A percentile compares a stretch with the other conserved stretches of the same genome.
These are phyloP conservation scores for Bolboschoenoplectus hybrid DNA, from an alignment of 202 grass and related monocot genomes.

Conservation along the genomic window DNA sequence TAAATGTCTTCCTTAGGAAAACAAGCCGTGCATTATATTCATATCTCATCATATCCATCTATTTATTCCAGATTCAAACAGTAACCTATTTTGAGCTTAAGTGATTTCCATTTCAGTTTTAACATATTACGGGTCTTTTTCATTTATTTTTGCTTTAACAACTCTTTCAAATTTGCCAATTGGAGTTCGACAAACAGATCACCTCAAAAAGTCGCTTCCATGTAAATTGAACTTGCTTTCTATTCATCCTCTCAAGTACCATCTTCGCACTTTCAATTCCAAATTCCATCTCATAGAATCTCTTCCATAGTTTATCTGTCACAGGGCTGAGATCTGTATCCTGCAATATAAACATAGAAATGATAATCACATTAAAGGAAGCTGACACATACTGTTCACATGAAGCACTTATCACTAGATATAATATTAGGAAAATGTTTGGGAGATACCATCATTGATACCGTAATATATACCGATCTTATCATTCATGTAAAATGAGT, in stretches of 20 bases:
- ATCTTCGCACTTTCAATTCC: slow-evolving; percentile 47
- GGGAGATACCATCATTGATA: no score
- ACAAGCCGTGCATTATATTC: neutral
- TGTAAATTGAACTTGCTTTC: slow-evolving; percentile 34
- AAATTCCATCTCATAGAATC: slow-evolving; percentile 68
- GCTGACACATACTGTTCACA: slow-evolving; percentile 1
- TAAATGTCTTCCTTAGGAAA: neutral
- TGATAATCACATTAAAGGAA: neutral
- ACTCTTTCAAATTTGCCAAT: neutral
- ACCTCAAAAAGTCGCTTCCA: slow-evolving; percentile 77
- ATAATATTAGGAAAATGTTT: neutral
- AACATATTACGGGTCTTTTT: neutral
- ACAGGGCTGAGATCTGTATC: slow-evolving; percentile 68
- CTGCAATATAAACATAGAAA: slow-evolving; percentile 40
- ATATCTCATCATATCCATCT: neutral
- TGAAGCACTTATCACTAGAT: neutral
- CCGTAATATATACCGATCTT: no score
- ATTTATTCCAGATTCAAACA: neutral
- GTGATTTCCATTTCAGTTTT: neutral
- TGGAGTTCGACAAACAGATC: slow-evolving; percentile 18
- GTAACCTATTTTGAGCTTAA: slow-evolving; percentile 1
- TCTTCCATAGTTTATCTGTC: slow-evolving; percentile 73
- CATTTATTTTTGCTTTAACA: neutral
- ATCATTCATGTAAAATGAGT: no score
- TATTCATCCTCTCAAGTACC: slow-evolving; percentile 53